phyloP scores from a whole-genome alignment of 129 eudicot genomes.

The Oenanthe sinensis region DNA sequence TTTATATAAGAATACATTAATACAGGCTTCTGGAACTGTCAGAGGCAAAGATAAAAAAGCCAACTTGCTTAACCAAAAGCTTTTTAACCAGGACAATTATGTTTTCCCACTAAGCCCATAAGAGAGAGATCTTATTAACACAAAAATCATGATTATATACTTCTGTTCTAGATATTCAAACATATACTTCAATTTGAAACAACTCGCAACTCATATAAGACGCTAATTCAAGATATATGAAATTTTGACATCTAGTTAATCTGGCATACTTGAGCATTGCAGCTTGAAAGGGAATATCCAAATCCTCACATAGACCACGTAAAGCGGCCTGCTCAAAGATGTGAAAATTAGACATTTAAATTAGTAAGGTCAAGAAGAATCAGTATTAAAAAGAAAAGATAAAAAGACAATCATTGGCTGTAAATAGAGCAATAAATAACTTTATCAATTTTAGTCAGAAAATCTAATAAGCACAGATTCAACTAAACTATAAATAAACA shows the following conservation, averaged over 20 bases:
- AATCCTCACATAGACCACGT: constrained; percentile 75
- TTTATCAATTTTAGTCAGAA: not conserved
- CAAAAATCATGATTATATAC: not conserved
- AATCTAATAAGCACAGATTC: not conserved
- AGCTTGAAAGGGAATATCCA: constrained; percentile 78
- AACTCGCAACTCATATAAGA: not conserved
- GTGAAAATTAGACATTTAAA: not conserved
- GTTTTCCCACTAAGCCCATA: not conserved
- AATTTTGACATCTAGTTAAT: not conserved
- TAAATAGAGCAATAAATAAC: not conserved
- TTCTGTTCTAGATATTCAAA: not conserved
- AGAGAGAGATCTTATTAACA: not conserved
- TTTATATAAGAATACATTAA: not conserved
- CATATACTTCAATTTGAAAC: not conserved
- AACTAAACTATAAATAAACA: not conserved
- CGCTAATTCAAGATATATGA: not conserved
- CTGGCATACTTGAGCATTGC: constrained; percentile 84
- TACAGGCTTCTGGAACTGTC: not conserved
- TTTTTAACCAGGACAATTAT: not conserved
- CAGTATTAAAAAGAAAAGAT: not conserved
- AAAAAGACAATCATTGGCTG: not conserved
- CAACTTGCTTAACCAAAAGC: not conserved
- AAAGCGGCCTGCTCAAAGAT: constrained; percentile 53
- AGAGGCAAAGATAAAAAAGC: not conserved
- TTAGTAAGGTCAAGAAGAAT: not conserved